Percentiles rank a stretch among this genome's conserved stretches.
phyloP scores from a whole-genome alignment of 345 rosid species.

The Aquilaria yunnanensis region DNA sequence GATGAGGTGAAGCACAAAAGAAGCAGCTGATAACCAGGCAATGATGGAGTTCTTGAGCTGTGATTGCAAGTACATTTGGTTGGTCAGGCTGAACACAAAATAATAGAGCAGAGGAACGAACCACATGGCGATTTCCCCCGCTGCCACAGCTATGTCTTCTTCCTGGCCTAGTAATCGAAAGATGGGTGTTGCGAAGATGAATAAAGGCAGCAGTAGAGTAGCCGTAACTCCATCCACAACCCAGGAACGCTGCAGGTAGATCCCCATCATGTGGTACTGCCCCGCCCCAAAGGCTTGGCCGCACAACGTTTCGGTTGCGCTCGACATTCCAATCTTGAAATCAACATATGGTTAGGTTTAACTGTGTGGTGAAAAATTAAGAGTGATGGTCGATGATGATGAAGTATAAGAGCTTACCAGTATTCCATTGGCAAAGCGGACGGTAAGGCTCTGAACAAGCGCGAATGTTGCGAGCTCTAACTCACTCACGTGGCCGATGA shows the following conservation, averaged over 20 bases:
- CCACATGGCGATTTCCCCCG: slow-evolving; percentile 36
- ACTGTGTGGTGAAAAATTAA: too few species aligned
- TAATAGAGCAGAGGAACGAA: slow-evolving; percentile 31
- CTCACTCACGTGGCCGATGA: slow-evolving; percentile 43
- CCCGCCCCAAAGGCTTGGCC: slow-evolving; percentile 58
- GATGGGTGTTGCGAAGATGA: slow-evolving; percentile 23
- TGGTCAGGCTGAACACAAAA: slow-evolving; percentile 18
- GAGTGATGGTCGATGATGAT: too few species aligned
- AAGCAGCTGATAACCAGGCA: slow-evolving; percentile 30
- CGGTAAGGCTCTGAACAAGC: slow-evolving; percentile 42
- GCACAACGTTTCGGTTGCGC: slow-evolving; percentile 50
- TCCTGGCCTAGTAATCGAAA: slow-evolving; percentile 37
- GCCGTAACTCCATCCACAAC: slow-evolving; percentile 28
- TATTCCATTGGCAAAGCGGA: slow-evolving; percentile 52
- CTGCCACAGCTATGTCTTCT: slow-evolving; percentile 21
- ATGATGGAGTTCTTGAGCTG: slow-evolving; percentile 36
- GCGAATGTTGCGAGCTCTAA: slow-evolving; percentile 51
- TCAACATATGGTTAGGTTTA: background rate
- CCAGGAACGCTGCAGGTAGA: slow-evolving; percentile 51
- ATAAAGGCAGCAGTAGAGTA: slow-evolving; percentile 27
- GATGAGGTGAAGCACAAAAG: slow-evolving; percentile 30
- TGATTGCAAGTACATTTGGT: slow-evolving; percentile 38
- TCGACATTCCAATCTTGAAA: slow-evolving; percentile 44
- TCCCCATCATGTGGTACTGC: slow-evolving; percentile 41
- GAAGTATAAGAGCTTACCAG: slow-evolving; percentile 20